Percentiles rank a stretch among this genome's conserved stretches.
These are phyloP conservation scores for Acidomyces sp. DNA, from an alignment of 495 filamentous ascomycete species.

Conservation along the genomic window DNA sequence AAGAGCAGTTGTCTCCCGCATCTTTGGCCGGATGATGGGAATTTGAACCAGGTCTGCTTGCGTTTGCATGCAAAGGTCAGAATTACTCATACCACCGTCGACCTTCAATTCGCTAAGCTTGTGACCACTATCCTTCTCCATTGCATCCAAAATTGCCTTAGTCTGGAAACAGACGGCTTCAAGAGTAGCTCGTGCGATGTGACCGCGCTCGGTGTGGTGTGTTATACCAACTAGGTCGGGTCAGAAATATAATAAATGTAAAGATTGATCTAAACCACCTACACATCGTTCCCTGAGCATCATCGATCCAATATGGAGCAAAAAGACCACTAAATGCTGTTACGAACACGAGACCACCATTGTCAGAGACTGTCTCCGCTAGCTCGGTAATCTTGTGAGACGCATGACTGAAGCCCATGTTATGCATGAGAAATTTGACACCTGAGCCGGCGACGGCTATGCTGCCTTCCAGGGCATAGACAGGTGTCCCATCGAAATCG, in stretches of 20 bases:
- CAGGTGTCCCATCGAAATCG: constrained; percentile 65
- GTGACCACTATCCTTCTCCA: constrained; percentile 81
- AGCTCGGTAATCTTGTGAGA: constrained; percentile 72
- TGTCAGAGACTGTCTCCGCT: constrained; percentile 72
- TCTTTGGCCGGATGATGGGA: constrained; percentile 71
- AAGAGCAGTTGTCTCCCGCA: constrained; percentile 88
- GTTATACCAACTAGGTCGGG: constrained; percentile 56
- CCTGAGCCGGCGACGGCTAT: constrained; percentile 85
- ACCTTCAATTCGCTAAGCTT: constrained; percentile 66
- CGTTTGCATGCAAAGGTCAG: constrained; percentile 88
- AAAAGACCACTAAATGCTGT: constrained; percentile 94
- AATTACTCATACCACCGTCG: constrained; percentile 90
- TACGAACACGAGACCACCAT: constrained; percentile 84
- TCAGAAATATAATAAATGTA: neutral
- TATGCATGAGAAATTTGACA: constrained; percentile 79
- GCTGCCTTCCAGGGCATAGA: constrained; percentile 86
- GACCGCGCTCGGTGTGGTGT: constrained; percentile 75
- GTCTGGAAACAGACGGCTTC: constrained; percentile 95
- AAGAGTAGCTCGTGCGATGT: constrained; percentile 87
- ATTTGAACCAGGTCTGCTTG: constrained; percentile 87
- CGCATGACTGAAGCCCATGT: constrained; percentile 67
- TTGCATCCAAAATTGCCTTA: constrained; percentile 85
- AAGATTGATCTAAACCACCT: neutral
- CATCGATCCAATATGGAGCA: constrained; percentile 97
- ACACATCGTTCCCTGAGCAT: constrained; percentile 77